Percentiles rank a stretch among this genome's conserved stretches.
Evolutionary conservation across 2,329 filamentous ascomycete species (phyloP).

Genomic region (Didymella pomorum): DNA sequence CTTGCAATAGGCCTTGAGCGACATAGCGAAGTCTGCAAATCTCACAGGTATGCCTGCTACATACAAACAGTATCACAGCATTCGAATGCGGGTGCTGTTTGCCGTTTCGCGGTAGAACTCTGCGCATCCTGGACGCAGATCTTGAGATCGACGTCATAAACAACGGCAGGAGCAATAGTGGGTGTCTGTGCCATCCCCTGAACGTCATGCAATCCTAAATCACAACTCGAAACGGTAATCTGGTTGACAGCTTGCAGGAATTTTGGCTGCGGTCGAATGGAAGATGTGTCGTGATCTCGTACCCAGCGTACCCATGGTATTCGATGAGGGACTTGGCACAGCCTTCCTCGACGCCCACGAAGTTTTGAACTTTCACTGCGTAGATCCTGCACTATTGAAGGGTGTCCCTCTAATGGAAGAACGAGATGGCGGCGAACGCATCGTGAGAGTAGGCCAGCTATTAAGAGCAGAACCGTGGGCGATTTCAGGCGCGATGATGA

Average conservation of each 20-base stretch:
- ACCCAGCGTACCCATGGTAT: not conserved
- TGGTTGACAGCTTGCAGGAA: not conserved
- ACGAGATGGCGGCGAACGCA: not conserved
- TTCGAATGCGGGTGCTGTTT: too few relatives aligned
- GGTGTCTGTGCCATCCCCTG: constrained; percentile 5
- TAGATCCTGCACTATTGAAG: not conserved
- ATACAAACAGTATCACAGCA: not conserved
- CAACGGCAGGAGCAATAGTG: constrained; percentile 1
- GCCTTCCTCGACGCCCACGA: not conserved
- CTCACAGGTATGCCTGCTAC: too few relatives aligned
- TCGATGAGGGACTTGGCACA: not conserved
- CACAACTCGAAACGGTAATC: not conserved
- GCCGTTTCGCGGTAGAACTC: not conserved
- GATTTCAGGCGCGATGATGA: not conserved
- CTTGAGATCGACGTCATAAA: constrained; percentile 6
- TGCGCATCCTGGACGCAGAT: not conserved
- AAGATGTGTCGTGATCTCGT: not conserved
- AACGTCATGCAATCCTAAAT: constrained; percentile 3
- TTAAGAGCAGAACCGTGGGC: too few relatives aligned
- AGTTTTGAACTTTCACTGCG: too few relatives aligned
- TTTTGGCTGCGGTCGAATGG: not conserved
- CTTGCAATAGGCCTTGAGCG: too few relatives aligned
- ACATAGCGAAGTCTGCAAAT: not conserved
- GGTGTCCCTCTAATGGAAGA: not conserved
- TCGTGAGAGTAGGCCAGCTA: not conserved